phyloP scores from a whole-genome alignment of 352 stramenopile species.

The Globisporangium canariense region DNA sequence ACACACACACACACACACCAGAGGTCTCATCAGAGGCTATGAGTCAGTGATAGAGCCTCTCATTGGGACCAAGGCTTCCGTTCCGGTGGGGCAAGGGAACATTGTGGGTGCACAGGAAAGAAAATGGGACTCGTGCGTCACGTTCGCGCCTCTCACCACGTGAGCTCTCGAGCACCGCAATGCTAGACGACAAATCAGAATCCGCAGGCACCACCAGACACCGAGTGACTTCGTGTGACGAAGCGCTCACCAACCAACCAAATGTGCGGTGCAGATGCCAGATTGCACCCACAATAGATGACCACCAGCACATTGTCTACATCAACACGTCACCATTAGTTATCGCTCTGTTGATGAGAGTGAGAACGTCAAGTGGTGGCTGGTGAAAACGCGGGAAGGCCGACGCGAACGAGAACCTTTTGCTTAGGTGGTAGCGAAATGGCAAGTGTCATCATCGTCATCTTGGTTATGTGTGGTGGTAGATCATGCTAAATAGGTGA shows the following conservation, averaged over 20 bases:
- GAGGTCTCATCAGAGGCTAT: background rate
- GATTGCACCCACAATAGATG: background rate
- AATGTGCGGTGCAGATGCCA: background rate
- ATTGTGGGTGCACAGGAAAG: background rate
- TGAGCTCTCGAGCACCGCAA: background rate
- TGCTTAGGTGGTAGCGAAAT: background rate
- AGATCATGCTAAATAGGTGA: constrained; percentile 1
- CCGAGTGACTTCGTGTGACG: background rate
- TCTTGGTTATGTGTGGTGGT: no score
- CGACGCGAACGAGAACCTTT: background rate
- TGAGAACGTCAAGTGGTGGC: background rate
- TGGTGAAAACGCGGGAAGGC: background rate
- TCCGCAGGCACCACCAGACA: background rate
- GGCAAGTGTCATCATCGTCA: background rate
- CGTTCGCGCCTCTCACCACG: no score
- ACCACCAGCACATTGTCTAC: background rate
- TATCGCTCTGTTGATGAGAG: background rate
- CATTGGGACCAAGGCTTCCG: background rate
- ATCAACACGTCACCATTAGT: background rate
- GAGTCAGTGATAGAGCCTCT: background rate
- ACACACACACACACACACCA: background rate
- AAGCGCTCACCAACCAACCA: background rate
- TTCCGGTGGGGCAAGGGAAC: background rate
- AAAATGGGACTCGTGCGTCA: background rate
- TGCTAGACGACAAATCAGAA: background rate